Percentiles rank a stretch among this genome's conserved stretches.
Conservation (phyloP, 2,329 filamentous ascomycete species). For the Claviceps paspali region DNA sequence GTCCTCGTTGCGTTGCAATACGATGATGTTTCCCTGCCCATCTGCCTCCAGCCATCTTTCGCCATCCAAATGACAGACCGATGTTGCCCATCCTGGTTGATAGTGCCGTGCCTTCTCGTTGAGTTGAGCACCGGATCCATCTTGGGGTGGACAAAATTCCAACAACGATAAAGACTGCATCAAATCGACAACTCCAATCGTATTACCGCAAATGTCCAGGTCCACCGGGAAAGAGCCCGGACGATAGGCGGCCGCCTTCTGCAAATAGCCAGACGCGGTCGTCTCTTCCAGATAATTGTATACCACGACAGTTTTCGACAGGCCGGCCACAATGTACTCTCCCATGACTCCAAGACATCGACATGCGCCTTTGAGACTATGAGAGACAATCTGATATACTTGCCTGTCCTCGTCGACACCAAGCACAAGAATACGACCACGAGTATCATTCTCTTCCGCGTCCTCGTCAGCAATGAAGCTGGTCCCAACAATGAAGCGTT, state of each 20-base stretch:
- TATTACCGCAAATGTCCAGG: constrained; percentile 55
- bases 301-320: constrained; percentile 72
- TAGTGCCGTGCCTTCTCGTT: constrained; percentile 67
- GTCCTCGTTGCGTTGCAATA: constrained; percentile 57
- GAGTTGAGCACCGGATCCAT: constrained; percentile 46
- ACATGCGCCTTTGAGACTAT: constrained; percentile 64
- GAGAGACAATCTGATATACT: constrained; percentile 55
- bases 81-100: constrained; percentile 68
- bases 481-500: constrained; percentile 86
- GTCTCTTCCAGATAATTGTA: constrained; percentile 42
- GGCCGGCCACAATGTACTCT: constrained; percentile 65
- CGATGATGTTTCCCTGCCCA: constrained; percentile 71
- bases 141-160: constrained; percentile 46
- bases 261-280: constrained; percentile 39
- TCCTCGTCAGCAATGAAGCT: constrained; percentile 53
- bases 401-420: constrained; percentile 64
- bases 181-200: constrained; percentile 75
- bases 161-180: constrained; percentile 85
- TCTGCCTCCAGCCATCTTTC: constrained; percentile 74
- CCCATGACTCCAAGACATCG: constrained; percentile 61
- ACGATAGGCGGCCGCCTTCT: constrained; percentile 61
- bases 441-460: constrained; percentile 27
- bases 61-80: constrained; percentile 54
- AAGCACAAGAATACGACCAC: constrained; percentile 70
- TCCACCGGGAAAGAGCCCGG: constrained; percentile 75